Conservation (phyloP, 352 stramenopile species). For the Phytophthora pisi region DNA sequence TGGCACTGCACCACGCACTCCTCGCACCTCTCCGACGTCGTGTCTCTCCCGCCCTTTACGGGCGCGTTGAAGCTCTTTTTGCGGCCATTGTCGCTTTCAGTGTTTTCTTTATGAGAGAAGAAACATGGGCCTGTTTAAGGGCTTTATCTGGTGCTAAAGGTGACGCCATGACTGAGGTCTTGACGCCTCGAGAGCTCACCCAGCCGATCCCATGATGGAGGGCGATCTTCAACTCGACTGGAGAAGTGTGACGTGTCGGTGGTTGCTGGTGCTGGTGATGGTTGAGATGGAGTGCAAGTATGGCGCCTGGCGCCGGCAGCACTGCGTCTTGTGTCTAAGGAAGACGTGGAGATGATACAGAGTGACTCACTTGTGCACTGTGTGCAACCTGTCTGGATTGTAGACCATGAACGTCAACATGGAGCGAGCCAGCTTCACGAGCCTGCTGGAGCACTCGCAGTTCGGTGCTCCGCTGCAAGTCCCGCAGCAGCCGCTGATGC, state of each 20-base stretch:
- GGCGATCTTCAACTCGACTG: slow-evolving; percentile 4
- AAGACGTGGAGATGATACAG: slow-evolving; percentile 7
- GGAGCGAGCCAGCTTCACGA: slow-evolving; percentile 40
- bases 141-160: slow-evolving; percentile 8
- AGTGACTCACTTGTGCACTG: slow-evolving; percentile 38
- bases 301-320: slow-evolving; percentile 1
- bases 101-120: slow-evolving; percentile 6
- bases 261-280: not conserved
- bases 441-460: slow-evolving; percentile 36
- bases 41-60: slow-evolving; percentile 13
- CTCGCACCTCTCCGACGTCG: slow-evolving; percentile 24
- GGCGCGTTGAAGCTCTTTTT: slow-evolving; percentile 3
- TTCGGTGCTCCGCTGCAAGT: slow-evolving; percentile 37
- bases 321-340: not conserved
- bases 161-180: slow-evolving; percentile 19
- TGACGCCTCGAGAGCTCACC: slow-evolving; percentile 15
- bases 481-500: slow-evolving; percentile 29
- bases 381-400: slow-evolving; percentile 33
- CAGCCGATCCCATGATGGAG: slow-evolving; percentile 2
- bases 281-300: not conserved
- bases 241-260: not conserved
- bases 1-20: slow-evolving; percentile 5
- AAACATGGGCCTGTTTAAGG: slow-evolving; percentile 13
- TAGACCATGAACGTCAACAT: slow-evolving; percentile 55
- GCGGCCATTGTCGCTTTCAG: slow-evolving; percentile 7